Evolutionary conservation across 495 filamentous ascomycete species (phyloP), one percentile per base, ranked within the genome.

Genomic region (Sordaria brevicollis): DNA sequence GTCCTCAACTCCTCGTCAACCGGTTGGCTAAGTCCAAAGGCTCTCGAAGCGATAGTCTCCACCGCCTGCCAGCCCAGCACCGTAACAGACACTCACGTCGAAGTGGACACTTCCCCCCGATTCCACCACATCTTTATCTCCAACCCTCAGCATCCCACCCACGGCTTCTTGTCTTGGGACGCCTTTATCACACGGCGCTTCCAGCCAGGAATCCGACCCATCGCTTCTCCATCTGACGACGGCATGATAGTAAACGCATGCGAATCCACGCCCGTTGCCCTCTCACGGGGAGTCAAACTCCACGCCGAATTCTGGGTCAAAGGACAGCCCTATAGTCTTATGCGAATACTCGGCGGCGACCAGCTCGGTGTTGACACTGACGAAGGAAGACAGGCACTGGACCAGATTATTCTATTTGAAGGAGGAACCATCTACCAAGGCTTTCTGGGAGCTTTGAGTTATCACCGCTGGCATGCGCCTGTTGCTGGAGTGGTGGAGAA

Each of bases 391-490:
- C 19, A 54, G 4, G 43, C 43, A 21, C 13, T 57, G 49, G 21
- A 25, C 21, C n/a, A n/a, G n/a, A n/a, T n/a, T n/a, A n/a, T n/a
- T n/a, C n/a, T n/a, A n/a, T 85, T 82, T 67, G 75, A 72, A 5
- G 80, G 80, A 33, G 83, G 81, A 0, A 76, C 79, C 2, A 74
- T 84, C 49, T 80, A 79, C 38, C 81, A 81, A 71, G 80, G 82
- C 25, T 76, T 81, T 29, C 71, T 86, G 0, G 76, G 74, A 6
- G 78, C 82, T 7, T 81, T 80, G 68, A 80, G 85, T 72, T 85
- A 86, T 65, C 83, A 85, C 69, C 80, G 83, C 35, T 83, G 80
- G 76, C 83, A 85, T 72, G 77, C 78, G 4, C 84, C 84, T 1
- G 78, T 85, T 6, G 70, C 73, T 0, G 83, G 81, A 1, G 76